These are phyloP conservation scores for Erythrophleum ivorense DNA, from an alignment of 331 rosid species.

Conservation along the genomic window DNA sequence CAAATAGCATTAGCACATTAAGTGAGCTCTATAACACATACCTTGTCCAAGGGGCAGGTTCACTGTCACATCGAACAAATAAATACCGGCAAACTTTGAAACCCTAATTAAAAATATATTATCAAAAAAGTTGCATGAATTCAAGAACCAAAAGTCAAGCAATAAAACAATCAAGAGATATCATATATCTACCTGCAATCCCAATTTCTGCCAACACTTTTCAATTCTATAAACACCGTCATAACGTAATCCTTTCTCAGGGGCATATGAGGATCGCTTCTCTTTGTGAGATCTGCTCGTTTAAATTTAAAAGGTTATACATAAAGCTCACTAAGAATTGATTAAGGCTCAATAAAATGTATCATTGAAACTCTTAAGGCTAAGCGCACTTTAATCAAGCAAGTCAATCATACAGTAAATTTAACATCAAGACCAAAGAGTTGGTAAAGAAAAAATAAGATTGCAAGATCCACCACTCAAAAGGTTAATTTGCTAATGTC, in stretches of 20 bases:
- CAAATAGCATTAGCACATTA: background rate
- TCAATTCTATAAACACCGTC: constrained; percentile 86
- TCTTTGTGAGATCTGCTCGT: constrained; percentile 70
- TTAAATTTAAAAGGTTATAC: constrained; percentile 11
- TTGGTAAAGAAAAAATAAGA: background rate
- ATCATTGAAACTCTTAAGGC: background rate
- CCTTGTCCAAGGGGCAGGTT: constrained; percentile 80
- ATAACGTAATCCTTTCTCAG: constrained; percentile 70
- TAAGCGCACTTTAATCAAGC: background rate
- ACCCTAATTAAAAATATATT: constrained; percentile 46
- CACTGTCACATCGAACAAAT: constrained; percentile 74
- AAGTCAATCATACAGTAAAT: background rate
- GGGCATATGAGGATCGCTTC: constrained; percentile 80
- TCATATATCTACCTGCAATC: constrained; percentile 60
- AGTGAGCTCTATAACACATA: constrained; percentile 32
- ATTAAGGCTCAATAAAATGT: background rate
- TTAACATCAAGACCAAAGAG: background rate
- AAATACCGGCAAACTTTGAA: constrained; percentile 69
- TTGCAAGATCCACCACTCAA: background rate
- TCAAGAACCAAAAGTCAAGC: background rate
- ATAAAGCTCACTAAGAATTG: background rate
- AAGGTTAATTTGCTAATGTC: background rate
- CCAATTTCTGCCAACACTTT: constrained; percentile 77
- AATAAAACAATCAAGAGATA: constrained; percentile 2
- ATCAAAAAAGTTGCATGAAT: constrained; percentile 29